Base-by-base conservation (phyloP, 805 yeast genomes). In the Diddensiella transvaalensis region DNA sequence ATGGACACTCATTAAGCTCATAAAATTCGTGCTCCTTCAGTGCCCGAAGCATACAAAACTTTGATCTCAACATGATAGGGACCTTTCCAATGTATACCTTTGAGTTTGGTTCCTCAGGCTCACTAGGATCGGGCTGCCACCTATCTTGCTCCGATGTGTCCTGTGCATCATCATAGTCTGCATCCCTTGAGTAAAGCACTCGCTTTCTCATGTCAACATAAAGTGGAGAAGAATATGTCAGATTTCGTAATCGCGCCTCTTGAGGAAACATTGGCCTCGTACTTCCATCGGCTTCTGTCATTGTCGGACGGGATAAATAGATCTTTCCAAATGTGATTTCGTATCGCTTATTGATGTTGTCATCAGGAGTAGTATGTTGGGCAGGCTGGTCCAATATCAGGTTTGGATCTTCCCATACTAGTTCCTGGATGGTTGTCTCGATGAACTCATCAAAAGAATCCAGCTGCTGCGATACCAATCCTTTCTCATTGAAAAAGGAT, bases 211-310 rank as follows among this genome's bases (percentile, higher is more conserved):
- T 91, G 65, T 93, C 98, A 22, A 93, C 96, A 62, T 93, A 93
- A 44, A 93, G 76, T 33, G 98, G 97, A 26, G 97, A 87, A 3
- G 97, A 87, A 66, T 93, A 93, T 0, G 99, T 93, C 71, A 93
- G 76, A 66, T 93, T 93, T 71, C 99, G 83, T 56, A 93, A 76
- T 61, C 99, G 80, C 4, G 99, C 98, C 68, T 93, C 99, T 70
- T 95, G 99, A 8, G 99, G 99, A 64, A 87, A 87, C 83, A 93
- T 82, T 11, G 96, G 95, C 62, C 89, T 91, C n/a, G 98, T 91
- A n/a, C 96, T 89, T 73, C 99, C 99, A 72, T 93, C 99, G 15
- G 98, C 96, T 73, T 93, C 99, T 18, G 98, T 95, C 79, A 93
- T 96, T 42, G 96, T 88, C 40, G 99, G 99, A 62, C 90, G 86